Conservation (phyloP, 75 land plant genomes). For the Cunninghamia lanceolata region DNA sequence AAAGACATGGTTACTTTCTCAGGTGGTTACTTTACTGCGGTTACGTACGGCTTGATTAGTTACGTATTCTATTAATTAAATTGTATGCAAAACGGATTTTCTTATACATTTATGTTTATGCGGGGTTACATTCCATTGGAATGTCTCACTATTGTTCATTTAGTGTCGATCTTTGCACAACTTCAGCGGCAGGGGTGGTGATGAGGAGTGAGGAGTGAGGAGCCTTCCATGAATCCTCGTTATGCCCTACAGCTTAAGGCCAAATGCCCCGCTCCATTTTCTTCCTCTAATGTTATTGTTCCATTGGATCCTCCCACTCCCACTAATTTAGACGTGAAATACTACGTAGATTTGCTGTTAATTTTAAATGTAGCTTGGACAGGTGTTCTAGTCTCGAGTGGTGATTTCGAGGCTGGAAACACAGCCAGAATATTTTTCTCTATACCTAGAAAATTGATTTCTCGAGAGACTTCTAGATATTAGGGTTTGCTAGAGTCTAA, state of each 20-base stretch:
- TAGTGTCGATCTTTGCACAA: conserved; percentile 4
- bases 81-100: too few relatives aligned
- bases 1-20: conserved; percentile 74
- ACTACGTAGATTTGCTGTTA: conserved; percentile 27
- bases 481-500: too few relatives aligned
- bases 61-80: too few relatives aligned
- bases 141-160: conserved; percentile 19
- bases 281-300: background rate
- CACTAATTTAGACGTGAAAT: conserved; percentile 18
- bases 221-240: background rate
- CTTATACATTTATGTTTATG: background rate
- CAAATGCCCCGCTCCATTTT: background rate
- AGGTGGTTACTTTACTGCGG: conserved; percentile 41
- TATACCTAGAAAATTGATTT: too few relatives aligned
- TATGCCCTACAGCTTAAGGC: background rate
- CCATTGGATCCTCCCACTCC: too few relatives aligned
- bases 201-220: background rate
- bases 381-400: too few relatives aligned
- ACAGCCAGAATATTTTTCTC: too few relatives aligned
- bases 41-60: too few relatives aligned
- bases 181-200: conserved; percentile 11
- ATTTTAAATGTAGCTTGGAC: too few relatives aligned
- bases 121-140: conserved; percentile 29
- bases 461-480: too few relatives aligned
- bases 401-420: too few relatives aligned